Evolutionary conservation across 345 rosid species (phyloP).

Genomic region (Citrus glauca): DNA sequence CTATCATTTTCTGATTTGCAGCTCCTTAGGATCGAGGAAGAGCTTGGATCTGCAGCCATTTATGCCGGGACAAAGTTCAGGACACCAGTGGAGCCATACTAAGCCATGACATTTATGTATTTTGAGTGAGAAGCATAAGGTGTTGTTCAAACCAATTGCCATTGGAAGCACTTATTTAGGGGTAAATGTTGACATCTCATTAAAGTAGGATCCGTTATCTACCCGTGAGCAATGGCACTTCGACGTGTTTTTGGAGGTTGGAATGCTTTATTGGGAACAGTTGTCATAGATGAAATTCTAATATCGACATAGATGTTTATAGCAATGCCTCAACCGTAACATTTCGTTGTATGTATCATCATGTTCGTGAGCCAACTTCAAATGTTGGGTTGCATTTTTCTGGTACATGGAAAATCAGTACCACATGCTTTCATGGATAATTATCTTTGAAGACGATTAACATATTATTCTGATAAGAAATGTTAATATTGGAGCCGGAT

Average conservation of each 20-base stretch:
- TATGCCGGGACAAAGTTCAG: constrained; percentile 53
- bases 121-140: not conserved
- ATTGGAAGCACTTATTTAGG: no score
- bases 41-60: constrained; percentile 44
- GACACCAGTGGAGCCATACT: constrained; percentile 47
- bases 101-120: not conserved
- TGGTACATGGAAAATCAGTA: no score
- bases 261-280: not conserved
- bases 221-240: not conserved
- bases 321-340: not conserved
- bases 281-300: not conserved
- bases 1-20: constrained; percentile 15
- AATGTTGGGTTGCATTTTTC: not conserved
- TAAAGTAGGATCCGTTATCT: not conserved
- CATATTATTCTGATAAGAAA: not conserved
- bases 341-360: not conserved
- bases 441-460: not conserved
- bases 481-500: not conserved
- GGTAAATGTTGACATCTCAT: not conserved
- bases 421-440: not conserved
- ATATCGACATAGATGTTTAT: not conserved
- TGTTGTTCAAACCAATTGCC: not conserved
- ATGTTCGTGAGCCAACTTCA: no score
- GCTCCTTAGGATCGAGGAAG: constrained; percentile 58
- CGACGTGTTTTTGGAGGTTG: not conserved